phyloP scores from a whole-genome alignment of 2,329 filamentous ascomycete genomes.

The Ilyonectria mors-panacis region DNA sequence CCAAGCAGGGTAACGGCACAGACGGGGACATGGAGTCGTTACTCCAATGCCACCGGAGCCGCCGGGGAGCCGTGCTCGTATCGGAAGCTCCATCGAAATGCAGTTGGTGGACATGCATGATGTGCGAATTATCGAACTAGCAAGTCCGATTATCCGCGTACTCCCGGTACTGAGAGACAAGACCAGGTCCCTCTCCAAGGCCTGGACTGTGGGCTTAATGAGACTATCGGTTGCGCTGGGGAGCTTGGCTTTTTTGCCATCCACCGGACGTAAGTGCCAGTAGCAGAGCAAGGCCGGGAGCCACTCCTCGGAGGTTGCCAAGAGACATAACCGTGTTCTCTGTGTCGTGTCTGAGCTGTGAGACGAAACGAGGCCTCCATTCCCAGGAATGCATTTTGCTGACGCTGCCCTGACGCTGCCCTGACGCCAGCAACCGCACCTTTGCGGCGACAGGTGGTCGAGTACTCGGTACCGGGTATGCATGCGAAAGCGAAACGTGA shows the following conservation, averaged over 20 bases:
- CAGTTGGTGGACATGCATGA: conserved; percentile 21
- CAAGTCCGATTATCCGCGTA: conserved; percentile 26
- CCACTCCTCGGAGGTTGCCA: conserved; percentile 11
- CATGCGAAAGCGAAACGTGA: conserved; percentile 37
- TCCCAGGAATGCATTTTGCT: conserved; percentile 4
- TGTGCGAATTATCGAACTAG: conserved; percentile 27
- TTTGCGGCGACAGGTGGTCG: conserved; percentile 16
- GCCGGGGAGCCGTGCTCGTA: conserved; percentile 31
- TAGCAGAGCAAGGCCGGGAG: conserved; percentile 1
- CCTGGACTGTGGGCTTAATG: conserved; percentile 22
- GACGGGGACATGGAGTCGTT: conserved; percentile 11
- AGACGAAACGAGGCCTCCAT: conserved; percentile 21
- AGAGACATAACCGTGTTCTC: conserved; percentile 11
- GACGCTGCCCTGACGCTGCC: conserved; percentile 18
- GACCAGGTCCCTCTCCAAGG: not conserved
- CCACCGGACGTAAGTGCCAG: conserved; percentile 20
- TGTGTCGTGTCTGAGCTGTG: conserved; percentile 2
- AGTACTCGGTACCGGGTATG: conserved; percentile 8
- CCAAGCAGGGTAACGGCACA: conserved; percentile 1
- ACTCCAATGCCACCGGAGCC: conserved; percentile 18
- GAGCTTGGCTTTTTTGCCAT: conserved; percentile 25
- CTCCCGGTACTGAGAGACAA: conserved; percentile 17
- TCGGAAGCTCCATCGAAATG: conserved; percentile 25
- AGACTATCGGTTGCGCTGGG: conserved; percentile 21
- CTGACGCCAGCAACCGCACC: conserved; percentile 13